Conservation (phyloP, 495 filamentous ascomycete species). For the Chaetomium tenue region DNA sequence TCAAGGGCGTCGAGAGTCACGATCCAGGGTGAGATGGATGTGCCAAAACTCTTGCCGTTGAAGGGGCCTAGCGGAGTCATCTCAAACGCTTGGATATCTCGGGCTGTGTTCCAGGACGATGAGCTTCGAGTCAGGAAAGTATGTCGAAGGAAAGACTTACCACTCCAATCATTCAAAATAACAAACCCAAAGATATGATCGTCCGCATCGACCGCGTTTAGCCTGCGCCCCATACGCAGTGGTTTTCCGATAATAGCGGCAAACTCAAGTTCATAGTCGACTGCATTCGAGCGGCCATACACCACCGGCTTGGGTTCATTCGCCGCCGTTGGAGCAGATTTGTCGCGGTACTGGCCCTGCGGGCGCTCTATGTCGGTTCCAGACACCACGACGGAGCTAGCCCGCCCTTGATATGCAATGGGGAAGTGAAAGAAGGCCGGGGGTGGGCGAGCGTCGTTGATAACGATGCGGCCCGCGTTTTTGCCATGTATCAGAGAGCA, state of each 20-base stretch:
- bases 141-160: constrained; percentile 15
- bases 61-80: constrained; percentile 67
- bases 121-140: not conserved
- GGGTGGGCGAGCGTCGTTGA: constrained; percentile 11
- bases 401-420: constrained; percentile 9
- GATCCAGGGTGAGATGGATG: constrained; percentile 72
- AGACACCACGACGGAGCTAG: constrained; percentile 8
- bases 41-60: constrained; percentile 73
- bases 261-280: constrained; percentile 75
- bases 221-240: constrained; percentile 60
- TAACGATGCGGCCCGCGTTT: constrained; percentile 13
- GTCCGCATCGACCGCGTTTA: constrained; percentile 57
- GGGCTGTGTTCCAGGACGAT: constrained; percentile 39
- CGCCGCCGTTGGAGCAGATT: not conserved
- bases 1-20: constrained; percentile 67
- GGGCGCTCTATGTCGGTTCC: constrained; percentile 9
- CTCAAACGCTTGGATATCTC: constrained; percentile 74
- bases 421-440: constrained; percentile 12
- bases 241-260: constrained; percentile 33
- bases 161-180: constrained; percentile 71
- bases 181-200: constrained; percentile 71
- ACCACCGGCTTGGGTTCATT: constrained; percentile 34
- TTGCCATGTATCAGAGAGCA: constrained; percentile 8
- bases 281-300: constrained; percentile 54
- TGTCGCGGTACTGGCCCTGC: constrained; percentile 8